Conservation (phyloP, 768 basidiomycete genomes). For the Plicaturopsis crispa region DNA sequence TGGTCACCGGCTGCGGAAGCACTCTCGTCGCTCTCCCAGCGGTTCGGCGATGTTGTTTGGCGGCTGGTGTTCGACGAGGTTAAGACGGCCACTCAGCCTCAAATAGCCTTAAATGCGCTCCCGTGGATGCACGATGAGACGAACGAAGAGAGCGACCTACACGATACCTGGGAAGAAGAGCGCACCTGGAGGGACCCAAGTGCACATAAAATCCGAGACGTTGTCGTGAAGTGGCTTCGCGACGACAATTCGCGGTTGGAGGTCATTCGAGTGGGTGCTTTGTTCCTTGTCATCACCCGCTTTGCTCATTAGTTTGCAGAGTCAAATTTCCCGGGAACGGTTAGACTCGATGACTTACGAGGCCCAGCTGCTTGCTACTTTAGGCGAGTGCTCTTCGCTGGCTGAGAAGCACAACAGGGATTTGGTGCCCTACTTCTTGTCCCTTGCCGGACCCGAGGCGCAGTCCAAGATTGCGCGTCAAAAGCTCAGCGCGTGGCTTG, state of each 20-base stretch:
- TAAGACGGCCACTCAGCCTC: slow-evolving; percentile 21
- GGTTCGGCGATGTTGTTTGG: slow-evolving; percentile 75
- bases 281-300: neutral
- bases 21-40: slow-evolving; percentile 39
- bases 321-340: slow-evolving; percentile 38
- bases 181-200: slow-evolving; percentile 72
- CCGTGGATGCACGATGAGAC: neutral
- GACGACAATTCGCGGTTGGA: slow-evolving; percentile 19
- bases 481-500: slow-evolving; percentile 71
- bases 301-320: slow-evolving; percentile 18
- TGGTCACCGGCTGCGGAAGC: slow-evolving; percentile 80
- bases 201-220: slow-evolving; percentile 50
- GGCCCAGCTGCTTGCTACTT: slow-evolving; percentile 62
- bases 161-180: slow-evolving; percentile 54
- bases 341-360: slow-evolving; percentile 78
- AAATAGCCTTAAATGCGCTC: neutral
- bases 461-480: slow-evolving; percentile 37
- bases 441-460: slow-evolving; percentile 30
- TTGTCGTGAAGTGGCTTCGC: slow-evolving; percentile 41
- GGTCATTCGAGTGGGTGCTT: slow-evolving; percentile 25
- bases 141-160: slow-evolving; percentile 16
- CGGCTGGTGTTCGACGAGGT: slow-evolving; percentile 57
- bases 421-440: slow-evolving; percentile 80
- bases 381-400: slow-evolving; percentile 62
- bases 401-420: slow-evolving; percentile 85